Evolutionary conservation across 2,329 filamentous ascomycete species (phyloP).

Genomic region (Sarocladiaceae sp.): DNA sequence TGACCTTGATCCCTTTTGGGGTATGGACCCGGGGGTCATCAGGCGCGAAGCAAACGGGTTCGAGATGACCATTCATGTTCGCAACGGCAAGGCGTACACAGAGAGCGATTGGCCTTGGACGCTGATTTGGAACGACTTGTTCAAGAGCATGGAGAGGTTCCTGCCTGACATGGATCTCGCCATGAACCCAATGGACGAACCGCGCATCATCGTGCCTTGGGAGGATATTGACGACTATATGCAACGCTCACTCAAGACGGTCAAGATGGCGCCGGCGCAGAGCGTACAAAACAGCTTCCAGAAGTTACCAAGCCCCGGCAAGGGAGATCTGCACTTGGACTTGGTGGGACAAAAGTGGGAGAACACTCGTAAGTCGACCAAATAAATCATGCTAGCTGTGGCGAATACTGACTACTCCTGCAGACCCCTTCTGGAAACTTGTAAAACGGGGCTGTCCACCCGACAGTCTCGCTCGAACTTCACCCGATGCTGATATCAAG

Average conservation of each 20-base stretch:
- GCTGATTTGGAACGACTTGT: constrained; percentile 48
- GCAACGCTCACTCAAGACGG: constrained; percentile 42
- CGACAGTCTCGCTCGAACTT: constrained; percentile 51
- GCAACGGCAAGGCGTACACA: constrained; percentile 44
- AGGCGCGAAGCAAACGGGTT: constrained; percentile 47
- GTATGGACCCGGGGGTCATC: constrained; percentile 38
- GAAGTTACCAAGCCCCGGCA: constrained; percentile 31
- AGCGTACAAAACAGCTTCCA: constrained; percentile 39
- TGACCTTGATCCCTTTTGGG: constrained; percentile 54
- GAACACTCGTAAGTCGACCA: constrained; percentile 34
- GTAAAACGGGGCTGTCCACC: constrained; percentile 56
- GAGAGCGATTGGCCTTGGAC: constrained; percentile 53
- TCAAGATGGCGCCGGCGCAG: constrained; percentile 35
- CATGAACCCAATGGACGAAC: constrained; percentile 62
- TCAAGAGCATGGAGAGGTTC: constrained; percentile 44
- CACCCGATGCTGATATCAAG: constrained; percentile 27
- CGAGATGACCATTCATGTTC: constrained; percentile 56
- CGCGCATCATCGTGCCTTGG: constrained; percentile 56
- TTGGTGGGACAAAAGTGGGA: constrained; percentile 43
- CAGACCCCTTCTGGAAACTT: constrained; percentile 51
- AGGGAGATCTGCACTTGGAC: constrained; percentile 26
- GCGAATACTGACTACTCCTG: constrained; percentile 10
- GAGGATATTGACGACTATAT: constrained; percentile 53
- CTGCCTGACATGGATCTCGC: constrained; percentile 64
- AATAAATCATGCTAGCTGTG: neutral